Percentiles rank a stretch among this genome's conserved stretches.
Conservation (phyloP, 192 early-diverging fungal genomes). For the Pilaira anomala region DNA sequence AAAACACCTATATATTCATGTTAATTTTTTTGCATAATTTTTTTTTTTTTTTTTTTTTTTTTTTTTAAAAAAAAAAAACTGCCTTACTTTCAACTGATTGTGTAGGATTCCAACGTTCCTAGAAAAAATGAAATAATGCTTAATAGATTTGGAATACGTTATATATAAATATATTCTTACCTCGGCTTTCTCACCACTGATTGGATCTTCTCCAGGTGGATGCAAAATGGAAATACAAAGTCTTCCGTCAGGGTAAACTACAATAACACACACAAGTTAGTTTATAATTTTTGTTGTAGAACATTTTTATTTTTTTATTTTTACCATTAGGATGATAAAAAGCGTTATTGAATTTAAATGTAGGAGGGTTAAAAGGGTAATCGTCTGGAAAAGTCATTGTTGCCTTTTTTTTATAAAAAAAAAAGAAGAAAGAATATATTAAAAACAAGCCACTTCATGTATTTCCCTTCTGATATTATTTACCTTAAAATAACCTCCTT, state of each 20-base stretch:
- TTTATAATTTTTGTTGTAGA: background rate
- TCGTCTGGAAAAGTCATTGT: conserved; percentile 80
- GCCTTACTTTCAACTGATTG: conserved; percentile 54
- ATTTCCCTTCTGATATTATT: too few species aligned
- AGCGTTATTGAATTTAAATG: conserved; percentile 84
- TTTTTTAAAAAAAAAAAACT: too few species aligned
- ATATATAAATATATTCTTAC: conserved; percentile 31
- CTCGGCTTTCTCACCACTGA: conserved; percentile 68
- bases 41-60: background rate
- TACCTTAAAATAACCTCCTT: conserved; percentile 52
- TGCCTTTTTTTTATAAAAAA: conserved; percentile 39
- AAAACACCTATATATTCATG: conserved; percentile 37
- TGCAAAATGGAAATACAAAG: conserved; percentile 97
- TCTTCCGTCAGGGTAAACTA: conserved; percentile 82
- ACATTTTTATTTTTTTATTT: background rate
- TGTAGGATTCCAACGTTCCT: conserved; percentile 82
- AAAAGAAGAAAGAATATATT: conserved; percentile 20
- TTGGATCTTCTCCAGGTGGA: conserved; percentile 91
- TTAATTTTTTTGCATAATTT: background rate
- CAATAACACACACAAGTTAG: conserved; percentile 9
- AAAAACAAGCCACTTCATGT: background rate
- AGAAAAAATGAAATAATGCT: conserved; percentile 1
- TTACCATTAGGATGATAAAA: conserved; percentile 90
- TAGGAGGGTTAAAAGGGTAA: conserved; percentile 90
- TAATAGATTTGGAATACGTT: background rate